These are phyloP conservation scores for Daphne laureola DNA, from an alignment of 441 rosid genomes.

Conservation along the genomic window DNA sequence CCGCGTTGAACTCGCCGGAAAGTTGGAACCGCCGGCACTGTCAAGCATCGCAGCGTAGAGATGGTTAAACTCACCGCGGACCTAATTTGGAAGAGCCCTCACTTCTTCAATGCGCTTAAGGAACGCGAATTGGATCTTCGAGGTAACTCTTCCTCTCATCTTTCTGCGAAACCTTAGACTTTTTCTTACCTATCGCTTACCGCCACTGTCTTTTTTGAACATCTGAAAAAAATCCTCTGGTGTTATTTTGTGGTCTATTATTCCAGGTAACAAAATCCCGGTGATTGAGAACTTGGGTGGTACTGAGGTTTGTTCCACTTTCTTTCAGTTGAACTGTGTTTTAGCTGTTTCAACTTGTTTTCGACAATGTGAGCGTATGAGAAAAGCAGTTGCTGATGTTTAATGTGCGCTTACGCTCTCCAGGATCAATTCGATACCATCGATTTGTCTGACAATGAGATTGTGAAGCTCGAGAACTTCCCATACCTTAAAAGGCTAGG, in stretches of 20 bases:
- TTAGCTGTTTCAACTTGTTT: neutral
- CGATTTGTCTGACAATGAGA: slow-evolving; percentile 96
- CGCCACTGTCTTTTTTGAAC: neutral
- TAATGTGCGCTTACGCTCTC: slow-evolving; percentile 1
- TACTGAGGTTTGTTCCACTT: slow-evolving; percentile 59
- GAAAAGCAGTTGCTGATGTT: no score
- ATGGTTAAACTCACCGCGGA: slow-evolving; percentile 98
- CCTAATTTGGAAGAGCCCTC: slow-evolving; percentile 94
- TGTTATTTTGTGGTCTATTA: neutral
- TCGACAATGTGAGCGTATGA: neutral
- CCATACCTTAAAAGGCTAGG: slow-evolving; percentile 88
- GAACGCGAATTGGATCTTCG: slow-evolving; percentile 96
- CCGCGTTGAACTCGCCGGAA: no score
- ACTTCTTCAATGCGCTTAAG: slow-evolving; percentile 92
- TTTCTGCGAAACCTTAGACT: slow-evolving; percentile 8
- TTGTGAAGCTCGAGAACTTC: slow-evolving; percentile 92
- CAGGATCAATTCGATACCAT: slow-evolving; percentile 98
- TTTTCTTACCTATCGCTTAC: neutral
- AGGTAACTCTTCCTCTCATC: slow-evolving; percentile 28
- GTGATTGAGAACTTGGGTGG: slow-evolving; percentile 96
- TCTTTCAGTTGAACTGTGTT: no score
- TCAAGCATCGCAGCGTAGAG: neutral
- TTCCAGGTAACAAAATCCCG: slow-evolving; percentile 84
- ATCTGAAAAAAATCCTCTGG: neutral
- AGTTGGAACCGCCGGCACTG: no score